Evolutionary conservation across 768 basidiomycete species (phyloP), one percentile per base, ranked within the genome.

Genomic region (Russula virescens): DNA sequence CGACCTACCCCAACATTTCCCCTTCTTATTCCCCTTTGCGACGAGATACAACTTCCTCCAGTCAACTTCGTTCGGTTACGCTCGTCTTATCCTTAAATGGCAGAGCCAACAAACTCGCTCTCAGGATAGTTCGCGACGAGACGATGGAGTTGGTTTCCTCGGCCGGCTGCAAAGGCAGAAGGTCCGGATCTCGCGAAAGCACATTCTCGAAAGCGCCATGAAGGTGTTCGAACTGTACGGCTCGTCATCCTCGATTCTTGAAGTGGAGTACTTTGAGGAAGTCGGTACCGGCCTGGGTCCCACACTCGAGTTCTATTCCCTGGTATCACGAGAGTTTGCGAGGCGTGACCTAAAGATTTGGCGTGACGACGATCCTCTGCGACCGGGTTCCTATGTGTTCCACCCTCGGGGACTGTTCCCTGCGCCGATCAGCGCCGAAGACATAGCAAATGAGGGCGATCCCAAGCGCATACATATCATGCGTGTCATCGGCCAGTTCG

Each of bases 211-310:
- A 73, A 96, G 94, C 21, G 94, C 94, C 1, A 87, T 95, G 70
- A 98, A 98, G 74, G 92, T 95, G 10, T 92, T 99, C 66, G 94
- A 96, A 71, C 83, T 98, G 54, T 99, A 98, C 69, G 97, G 97
- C 1, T 91, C 92, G 0, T 94, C 92, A 2, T 91, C 89, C 5
- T 94, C 94, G 0, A 85, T 98, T 23, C 82, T 99, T 46, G 97
- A 99, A 73, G 94, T 98, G 55, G 95, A 99, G 76, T 98, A 98
- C 76, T 98, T 98, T 70, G 94, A 97, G 71, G 97, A 99, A 78
- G 95, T 98, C 52, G 97, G 97, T 21, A 98, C 96, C 9, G 97
- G 97, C 21, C 78, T 99, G 13, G 97, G 97, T 3, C 97, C 97
- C 8, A 98, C 97, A 26, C 80, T 98, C 25, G 97, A 99, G 76